These are phyloP conservation scores for Moesziomyces aphidis DNA, from an alignment of 1,284 basidiomycete genomes.

Conservation along the genomic window DNA sequence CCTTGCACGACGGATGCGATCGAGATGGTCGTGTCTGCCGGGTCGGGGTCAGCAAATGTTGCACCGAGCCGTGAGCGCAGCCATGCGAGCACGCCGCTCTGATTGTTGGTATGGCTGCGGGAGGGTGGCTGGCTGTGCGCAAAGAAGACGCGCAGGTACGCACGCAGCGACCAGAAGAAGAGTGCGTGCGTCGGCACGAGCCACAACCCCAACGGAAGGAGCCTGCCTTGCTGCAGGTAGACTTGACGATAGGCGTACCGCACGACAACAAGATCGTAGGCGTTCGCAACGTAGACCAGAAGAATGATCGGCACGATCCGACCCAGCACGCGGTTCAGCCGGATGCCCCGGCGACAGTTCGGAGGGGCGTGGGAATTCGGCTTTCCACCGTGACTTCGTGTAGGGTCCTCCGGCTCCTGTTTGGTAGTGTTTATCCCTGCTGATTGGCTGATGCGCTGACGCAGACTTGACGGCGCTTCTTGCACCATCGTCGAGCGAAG, in stretches of 20 bases:
- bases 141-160: slow-evolving; percentile 36
- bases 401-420: slow-evolving; percentile 6
- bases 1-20: not conserved
- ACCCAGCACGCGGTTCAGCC: slow-evolving; percentile 36
- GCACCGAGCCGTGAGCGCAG: slow-evolving; percentile 11
- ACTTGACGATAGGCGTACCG: slow-evolving; percentile 26
- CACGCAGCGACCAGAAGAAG: slow-evolving; percentile 25
- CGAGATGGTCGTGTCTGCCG: not conserved
- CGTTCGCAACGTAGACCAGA: slow-evolving; percentile 29
- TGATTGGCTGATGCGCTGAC: not conserved
- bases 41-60: slow-evolving; percentile 1
- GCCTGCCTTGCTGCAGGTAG: slow-evolving; percentile 6
- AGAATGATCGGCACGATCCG: slow-evolving; percentile 45
- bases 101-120: not conserved
- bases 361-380: not conserved
- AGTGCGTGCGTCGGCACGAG: slow-evolving; percentile 24
- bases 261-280: slow-evolving; percentile 35
- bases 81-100: not conserved
- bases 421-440: not conserved
- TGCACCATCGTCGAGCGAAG: not conserved
- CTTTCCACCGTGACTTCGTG: too few relatives aligned
- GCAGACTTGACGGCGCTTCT: not conserved
- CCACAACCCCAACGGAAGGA: slow-evolving; percentile 8
- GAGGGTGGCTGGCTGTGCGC: slow-evolving; percentile 4
- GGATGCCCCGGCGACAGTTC: slow-evolving; percentile 15